Conservation (phyloP, 2,329 filamentous ascomycete species). For the Didymella pomorum region DNA sequence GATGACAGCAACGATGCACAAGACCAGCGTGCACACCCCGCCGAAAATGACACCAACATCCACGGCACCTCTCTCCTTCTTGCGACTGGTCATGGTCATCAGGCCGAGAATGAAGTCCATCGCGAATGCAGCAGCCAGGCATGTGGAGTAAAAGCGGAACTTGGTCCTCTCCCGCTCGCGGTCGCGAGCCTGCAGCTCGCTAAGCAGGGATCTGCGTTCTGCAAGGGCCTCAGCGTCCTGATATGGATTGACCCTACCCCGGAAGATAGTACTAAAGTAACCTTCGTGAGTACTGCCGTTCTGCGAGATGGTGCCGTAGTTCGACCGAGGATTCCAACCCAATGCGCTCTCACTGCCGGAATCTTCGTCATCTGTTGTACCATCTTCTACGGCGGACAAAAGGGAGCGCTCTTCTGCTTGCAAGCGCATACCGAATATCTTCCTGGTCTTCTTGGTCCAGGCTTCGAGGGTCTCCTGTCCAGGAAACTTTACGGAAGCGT, state of each 20-base stretch:
- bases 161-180: slow-evolving; percentile 48
- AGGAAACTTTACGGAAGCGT: slow-evolving; percentile 67
- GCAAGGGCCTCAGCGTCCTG: slow-evolving; percentile 55
- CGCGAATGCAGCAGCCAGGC: slow-evolving; percentile 65
- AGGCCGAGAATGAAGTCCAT: slow-evolving; percentile 71
- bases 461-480: slow-evolving; percentile 68
- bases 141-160: slow-evolving; percentile 56
- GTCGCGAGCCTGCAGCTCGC: slow-evolving; percentile 41
- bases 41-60: slow-evolving; percentile 76
- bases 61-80: slow-evolving; percentile 73
- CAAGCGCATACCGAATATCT: slow-evolving; percentile 36
- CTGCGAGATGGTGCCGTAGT: slow-evolving; percentile 55
- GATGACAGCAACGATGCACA: slow-evolving; percentile 40
- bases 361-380: slow-evolving; percentile 60
- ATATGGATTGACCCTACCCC: slow-evolving; percentile 33
- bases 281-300: slow-evolving; percentile 24
- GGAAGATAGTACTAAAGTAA: slow-evolving; percentile 46
- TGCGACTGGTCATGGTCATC: slow-evolving; percentile 72
- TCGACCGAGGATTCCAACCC: slow-evolving; percentile 52
- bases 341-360: slow-evolving; percentile 52
- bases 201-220: slow-evolving; percentile 59
- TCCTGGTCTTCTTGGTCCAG: slow-evolving; percentile 34
- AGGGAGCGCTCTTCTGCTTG: slow-evolving; percentile 33
- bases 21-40: slow-evolving; percentile 68
- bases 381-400: slow-evolving; percentile 53